Conservation (phyloP, 2,329 filamentous ascomycete genomes). For the Hymenoscyphus occultus region DNA sequence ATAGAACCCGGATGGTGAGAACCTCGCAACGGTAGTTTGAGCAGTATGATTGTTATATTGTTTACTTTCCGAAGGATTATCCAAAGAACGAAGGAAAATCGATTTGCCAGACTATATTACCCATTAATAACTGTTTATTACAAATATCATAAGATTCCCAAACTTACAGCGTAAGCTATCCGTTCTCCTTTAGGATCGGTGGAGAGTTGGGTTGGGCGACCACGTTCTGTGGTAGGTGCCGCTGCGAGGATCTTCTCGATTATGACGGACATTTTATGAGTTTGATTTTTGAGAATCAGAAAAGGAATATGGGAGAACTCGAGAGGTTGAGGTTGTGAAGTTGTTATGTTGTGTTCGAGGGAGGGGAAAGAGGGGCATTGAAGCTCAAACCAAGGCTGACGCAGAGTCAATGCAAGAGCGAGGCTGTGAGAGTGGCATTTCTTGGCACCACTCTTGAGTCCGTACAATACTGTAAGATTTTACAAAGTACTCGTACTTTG, state of each 20-base stretch:
- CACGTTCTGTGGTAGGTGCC: conserved; percentile 76
- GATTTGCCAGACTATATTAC: conserved; percentile 79
- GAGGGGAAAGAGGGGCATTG: not conserved
- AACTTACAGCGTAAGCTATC: conserved; percentile 83
- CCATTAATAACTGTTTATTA: conserved; percentile 10
- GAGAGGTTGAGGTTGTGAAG: not conserved
- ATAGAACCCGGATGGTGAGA: conserved; percentile 92
- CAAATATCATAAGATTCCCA: conserved; percentile 4
- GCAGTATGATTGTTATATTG: conserved; percentile 93
- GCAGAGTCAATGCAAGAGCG: conserved; percentile 15
- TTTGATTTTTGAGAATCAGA: not conserved
- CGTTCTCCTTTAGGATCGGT: conserved; percentile 85
- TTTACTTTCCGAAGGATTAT: conserved; percentile 77
- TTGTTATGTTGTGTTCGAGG: not conserved
- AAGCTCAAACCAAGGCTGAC: conserved; percentile 15
- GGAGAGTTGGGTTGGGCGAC: conserved; percentile 85
- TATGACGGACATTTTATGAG: conserved; percentile 45
- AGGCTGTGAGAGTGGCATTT: conserved; percentile 4
- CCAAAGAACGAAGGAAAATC: conserved; percentile 91
- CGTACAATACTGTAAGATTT: not conserved
- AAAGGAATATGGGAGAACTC: not conserved
- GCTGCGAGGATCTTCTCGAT: conserved; percentile 77
- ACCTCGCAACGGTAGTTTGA: conserved; percentile 86
- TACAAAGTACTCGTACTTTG: no score
- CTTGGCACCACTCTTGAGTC: not conserved